Evolutionary conservation across 306 rosid species (phyloP), one percentile per base, ranked within the genome.

Genomic region (Ziziphus jujuba): DNA sequence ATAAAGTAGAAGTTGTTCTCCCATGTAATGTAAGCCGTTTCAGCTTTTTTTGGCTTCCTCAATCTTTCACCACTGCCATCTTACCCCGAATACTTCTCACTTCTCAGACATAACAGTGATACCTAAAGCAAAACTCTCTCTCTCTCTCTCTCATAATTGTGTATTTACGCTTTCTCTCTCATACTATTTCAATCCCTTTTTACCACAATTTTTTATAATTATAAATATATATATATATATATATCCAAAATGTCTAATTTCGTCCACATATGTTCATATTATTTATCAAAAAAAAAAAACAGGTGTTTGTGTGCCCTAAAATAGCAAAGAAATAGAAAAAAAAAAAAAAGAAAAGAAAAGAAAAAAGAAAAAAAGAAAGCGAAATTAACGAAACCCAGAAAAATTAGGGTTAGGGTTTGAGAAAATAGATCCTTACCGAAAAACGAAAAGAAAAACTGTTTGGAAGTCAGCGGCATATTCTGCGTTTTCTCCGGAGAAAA

Each of bases 41-140:
- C 67, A 70, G 44, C 77, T 72, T 81, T 72, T 77, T 16, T 16
- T 17, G 21, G 13, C 51, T 21, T 56, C 38, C n/a, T 31, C 16
- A 60, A 28, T 38, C 40, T 79, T 70, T 74, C 55, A 66, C 51
- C 65, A 77, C 80, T 56, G 77, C 69, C 71, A 49, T 49, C 72
- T n/a, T 69, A 67, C 58, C 80, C 70, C 75, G 77, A 77, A n/a
- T n/a, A n/a, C n/a, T n/a, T n/a, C n/a, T n/a, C 80, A 72, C 77
- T 64, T 67, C 66, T 73, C 78, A 67, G 76, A 65, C 70, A 76
- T 70, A 76, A 81, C 79, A 64, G 82, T 78, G 63, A 81, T 72
- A 66, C 71, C 61, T 40, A 66, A 34, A 72, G 45, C 67, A 74
- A 68, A 74, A 66, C 75, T 66, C 69, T 69, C 57, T 49, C 6